A percentile compares a stretch with the other conserved stretches of the same genome.
phyloP scores from a whole-genome alignment of 1,284 basidiomycete species.

The Cryptococcus depauperatus region DNA sequence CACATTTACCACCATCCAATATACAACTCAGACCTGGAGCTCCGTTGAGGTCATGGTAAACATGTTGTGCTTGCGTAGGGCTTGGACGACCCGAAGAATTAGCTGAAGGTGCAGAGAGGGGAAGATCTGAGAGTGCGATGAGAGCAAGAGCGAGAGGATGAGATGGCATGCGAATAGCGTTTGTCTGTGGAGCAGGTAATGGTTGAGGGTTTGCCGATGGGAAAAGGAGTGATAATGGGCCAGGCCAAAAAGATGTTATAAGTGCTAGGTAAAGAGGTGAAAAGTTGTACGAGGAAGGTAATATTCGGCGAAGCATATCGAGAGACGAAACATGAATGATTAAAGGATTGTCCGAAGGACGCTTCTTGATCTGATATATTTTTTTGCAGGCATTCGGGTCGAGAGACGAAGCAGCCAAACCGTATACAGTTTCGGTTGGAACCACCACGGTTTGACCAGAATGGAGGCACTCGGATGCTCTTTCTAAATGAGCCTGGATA shows the following conservation, averaged over 20 bases:
- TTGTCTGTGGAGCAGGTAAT: slow-evolving; percentile 53
- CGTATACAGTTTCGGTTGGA: slow-evolving; percentile 98
- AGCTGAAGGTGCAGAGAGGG: slow-evolving; percentile 90
- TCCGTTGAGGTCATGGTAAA: slow-evolving; percentile 62
- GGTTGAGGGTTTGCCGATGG: slow-evolving; percentile 52
- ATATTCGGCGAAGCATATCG: slow-evolving; percentile 66
- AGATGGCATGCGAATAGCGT: slow-evolving; percentile 88
- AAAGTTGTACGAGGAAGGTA: slow-evolving; percentile 57
- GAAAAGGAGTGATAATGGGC: slow-evolving; percentile 85
- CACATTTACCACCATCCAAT: slow-evolving; percentile 85
- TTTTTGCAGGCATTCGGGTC: slow-evolving; percentile 54
- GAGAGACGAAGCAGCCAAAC: slow-evolving; percentile 80
- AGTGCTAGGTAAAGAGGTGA: slow-evolving; percentile 61
- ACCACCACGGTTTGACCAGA: slow-evolving; percentile 60
- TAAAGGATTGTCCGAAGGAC: slow-evolving; percentile 92
- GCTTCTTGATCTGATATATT: slow-evolving; percentile 85
- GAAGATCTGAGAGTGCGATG: slow-evolving; percentile 65
- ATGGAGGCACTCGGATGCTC: slow-evolving; percentile 34
- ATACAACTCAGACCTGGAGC: slow-evolving; percentile 62
- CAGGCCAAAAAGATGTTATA: slow-evolving; percentile 88
- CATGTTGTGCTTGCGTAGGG: slow-evolving; percentile 86
- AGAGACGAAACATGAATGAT: slow-evolving; percentile 92
- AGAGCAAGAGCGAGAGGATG: slow-evolving; percentile 87
- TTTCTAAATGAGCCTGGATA: slow-evolving; percentile 23
- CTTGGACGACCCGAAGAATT: slow-evolving; percentile 91